Evolutionary conservation across 345 rosid species (phyloP), one percentile per base, ranked within the genome.

Genomic region (Brassica incana): DNA sequence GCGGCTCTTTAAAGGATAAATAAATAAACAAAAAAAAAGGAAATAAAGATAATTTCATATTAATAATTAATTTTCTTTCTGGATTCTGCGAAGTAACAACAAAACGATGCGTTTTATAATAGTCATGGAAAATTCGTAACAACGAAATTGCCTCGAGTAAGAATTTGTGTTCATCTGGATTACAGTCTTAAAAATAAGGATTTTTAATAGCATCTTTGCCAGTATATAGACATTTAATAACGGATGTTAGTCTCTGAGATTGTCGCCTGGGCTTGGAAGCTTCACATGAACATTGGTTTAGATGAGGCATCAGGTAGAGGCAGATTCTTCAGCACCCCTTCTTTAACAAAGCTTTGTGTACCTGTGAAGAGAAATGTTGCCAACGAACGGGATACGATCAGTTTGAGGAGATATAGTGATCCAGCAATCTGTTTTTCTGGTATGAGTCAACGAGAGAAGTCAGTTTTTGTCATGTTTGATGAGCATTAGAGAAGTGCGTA

Each of bases 281-380:
- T 76, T 45, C 83, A 80, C 69, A 76, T 18, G 73, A 80, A 80
- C 76, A 80, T 69, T 75, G 79, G 77, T 45, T 80, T 65, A 65
- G 80, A 35, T n/a, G 83, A 40, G 15, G 69, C 61, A 70, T 60
- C 80, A 59, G 5, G 59, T 48, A 79, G 52, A 32, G 87, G 87
- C 38, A 85, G 85, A 75, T 70, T 70, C 67, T 83, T 77, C 60
- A 45, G 40, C 80, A 88, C 25, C 72, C 64, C 56, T 75, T 64
- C 78, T 40, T 80, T 84, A 5, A 84, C 38, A 40, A 61, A 23
- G 59, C 32, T 73, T 76, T 69, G 86, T 80, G 16, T 54, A 92
- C 97, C 95, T 68, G 81, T 73, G 77, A 90, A 92, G 1, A 85
- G 25, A 30, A 74, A 72, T 70, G 77, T 58, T 10, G 86, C 81